phyloP scores from a whole-genome alignment of 331 rosid species.

The Rosa hybrid region DNA sequence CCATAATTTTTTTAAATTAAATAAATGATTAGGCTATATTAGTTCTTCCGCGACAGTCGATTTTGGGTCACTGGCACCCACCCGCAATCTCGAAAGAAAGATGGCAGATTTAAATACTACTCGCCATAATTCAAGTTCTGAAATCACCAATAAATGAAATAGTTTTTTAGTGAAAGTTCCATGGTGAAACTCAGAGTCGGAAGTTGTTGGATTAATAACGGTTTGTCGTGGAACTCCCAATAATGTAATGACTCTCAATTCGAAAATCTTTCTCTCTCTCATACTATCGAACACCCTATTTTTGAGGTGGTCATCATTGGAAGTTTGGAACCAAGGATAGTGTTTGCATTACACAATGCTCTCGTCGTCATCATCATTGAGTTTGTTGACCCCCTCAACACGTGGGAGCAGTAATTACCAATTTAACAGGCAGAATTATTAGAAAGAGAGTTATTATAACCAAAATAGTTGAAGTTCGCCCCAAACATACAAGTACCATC shows the following conservation, averaged over 20 bases:
- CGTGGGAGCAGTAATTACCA: slow-evolving; percentile 7
- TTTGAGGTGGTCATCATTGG: slow-evolving; percentile 1
- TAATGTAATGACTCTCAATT: no score
- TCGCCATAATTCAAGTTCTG: no score
- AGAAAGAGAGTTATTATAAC: background rate
- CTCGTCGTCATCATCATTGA: slow-evolving; percentile 9
- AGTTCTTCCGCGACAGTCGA: no score
- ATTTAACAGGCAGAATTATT: background rate
- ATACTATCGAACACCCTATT: background rate
- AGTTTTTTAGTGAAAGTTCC: background rate
- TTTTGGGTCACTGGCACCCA: no score
- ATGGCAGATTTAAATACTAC: no score
- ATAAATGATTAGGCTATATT: no score
- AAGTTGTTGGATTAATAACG: background rate
- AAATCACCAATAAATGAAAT: background rate
- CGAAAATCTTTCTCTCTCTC: no score
- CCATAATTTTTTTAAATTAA: no score
- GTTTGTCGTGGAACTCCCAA: background rate
- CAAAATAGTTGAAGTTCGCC: background rate
- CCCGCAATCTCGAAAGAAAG: no score
- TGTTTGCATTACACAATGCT: background rate
- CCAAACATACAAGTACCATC: background rate
- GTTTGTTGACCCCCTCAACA: slow-evolving; percentile 5
- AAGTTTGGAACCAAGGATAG: background rate
- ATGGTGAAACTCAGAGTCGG: background rate